phyloP scores from a whole-genome alignment of 441 rosid species.

The Iberis amara region DNA sequence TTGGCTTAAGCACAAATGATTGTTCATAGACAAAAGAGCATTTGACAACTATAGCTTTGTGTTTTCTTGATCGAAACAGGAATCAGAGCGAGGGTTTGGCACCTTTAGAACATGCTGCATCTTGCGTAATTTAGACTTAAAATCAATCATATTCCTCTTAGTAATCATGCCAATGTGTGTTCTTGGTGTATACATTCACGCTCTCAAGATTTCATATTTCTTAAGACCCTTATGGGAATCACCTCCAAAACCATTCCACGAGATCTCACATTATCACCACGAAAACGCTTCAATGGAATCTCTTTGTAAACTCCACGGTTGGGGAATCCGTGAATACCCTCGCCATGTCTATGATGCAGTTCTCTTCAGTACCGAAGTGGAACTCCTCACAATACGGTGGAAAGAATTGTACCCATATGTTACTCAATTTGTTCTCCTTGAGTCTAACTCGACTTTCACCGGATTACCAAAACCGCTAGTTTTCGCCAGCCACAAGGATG shows the following conservation, averaged over 20 bases:
- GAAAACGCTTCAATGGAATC: slow-evolving; percentile 66
- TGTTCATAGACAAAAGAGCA: background rate
- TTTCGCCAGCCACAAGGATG: slow-evolving; percentile 50
- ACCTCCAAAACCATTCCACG: slow-evolving; percentile 68
- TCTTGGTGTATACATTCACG: slow-evolving; percentile 63
- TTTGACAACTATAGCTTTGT: slow-evolving; percentile 1
- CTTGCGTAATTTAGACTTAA: slow-evolving; percentile 58
- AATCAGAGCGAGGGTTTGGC: slow-evolving; percentile 50
- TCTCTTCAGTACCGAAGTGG: slow-evolving; percentile 76
- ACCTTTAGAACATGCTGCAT: slow-evolving; percentile 67
- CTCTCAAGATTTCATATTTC: slow-evolving; percentile 77
- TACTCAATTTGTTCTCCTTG: slow-evolving; percentile 77
- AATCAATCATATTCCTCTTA: slow-evolving; percentile 45
- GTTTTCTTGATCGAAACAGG: slow-evolving; percentile 36
- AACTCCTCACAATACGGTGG: slow-evolving; percentile 73
- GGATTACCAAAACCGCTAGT: slow-evolving; percentile 63
- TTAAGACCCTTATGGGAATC: slow-evolving; percentile 79
- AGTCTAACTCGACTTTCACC: slow-evolving; percentile 82
- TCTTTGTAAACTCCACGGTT: slow-evolving; percentile 83
- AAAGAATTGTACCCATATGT: slow-evolving; percentile 76
- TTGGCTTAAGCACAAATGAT: background rate
- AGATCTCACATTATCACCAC: slow-evolving; percentile 75
- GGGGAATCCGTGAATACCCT: slow-evolving; percentile 74
- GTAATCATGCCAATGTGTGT: slow-evolving; percentile 59
- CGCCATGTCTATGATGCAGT: slow-evolving; percentile 82